Conservation (phyloP, 768 basidiomycete genomes). For the Tylopilus vinaceipallidus region DNA sequence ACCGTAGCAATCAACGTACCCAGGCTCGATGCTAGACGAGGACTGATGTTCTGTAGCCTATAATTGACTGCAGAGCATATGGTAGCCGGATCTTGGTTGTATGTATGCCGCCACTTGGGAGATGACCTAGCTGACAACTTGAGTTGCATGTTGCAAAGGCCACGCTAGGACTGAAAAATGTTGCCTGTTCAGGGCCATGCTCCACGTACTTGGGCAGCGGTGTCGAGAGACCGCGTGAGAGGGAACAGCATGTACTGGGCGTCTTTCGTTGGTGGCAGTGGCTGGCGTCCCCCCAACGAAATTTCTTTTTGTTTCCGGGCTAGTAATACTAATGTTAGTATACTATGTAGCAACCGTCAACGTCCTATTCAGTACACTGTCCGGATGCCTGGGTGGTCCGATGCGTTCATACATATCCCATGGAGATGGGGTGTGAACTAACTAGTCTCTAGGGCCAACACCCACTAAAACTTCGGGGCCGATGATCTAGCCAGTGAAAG, state of each 20-base stretch:
- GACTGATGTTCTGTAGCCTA: constrained; percentile 27
- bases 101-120: constrained; percentile 24
- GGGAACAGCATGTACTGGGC: background rate
- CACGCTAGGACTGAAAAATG: background rate
- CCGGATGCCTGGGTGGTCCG: too few relatives aligned
- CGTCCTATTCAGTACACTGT: too few relatives aligned
- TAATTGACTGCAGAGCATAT: constrained; percentile 24
- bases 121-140: constrained; percentile 20
- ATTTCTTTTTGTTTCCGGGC: too few relatives aligned
- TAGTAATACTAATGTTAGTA: too few relatives aligned
- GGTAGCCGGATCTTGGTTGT: constrained; percentile 30
- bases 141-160: constrained; percentile 23
- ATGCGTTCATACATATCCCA: too few relatives aligned
- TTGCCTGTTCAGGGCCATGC: background rate
- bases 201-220: background rate
- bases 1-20: constrained; percentile 15
- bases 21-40: constrained; percentile 30
- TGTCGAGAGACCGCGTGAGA: constrained; percentile 15
- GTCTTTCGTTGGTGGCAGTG: too few relatives aligned
- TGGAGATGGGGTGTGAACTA: too few relatives aligned
- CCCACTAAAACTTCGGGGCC: too few relatives aligned
- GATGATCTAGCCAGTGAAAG: too few relatives aligned
- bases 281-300: too few relatives aligned
- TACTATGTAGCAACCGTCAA: too few relatives aligned
- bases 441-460: too few relatives aligned